Evolutionary conservation across 164 flowering plant species (phyloP).

Genomic region (Kingdonia uniflora): DNA sequence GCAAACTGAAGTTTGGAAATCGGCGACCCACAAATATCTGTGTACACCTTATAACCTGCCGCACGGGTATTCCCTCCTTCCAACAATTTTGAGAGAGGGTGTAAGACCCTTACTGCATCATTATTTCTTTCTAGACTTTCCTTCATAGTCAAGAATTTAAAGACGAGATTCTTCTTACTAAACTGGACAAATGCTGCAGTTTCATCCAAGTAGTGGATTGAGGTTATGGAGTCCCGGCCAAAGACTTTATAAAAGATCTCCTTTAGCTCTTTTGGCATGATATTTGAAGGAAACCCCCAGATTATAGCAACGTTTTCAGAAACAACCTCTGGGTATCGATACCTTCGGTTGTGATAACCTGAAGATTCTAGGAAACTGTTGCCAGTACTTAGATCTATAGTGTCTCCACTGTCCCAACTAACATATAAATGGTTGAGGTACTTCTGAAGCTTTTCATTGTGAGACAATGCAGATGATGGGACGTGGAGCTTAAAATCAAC

Average conservation of each 20-base stretch:
- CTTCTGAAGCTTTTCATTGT: constrained; percentile 43
- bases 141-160: constrained; percentile 51
- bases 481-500: constrained; percentile 36
- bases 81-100: constrained; percentile 59
- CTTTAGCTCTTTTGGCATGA: constrained; percentile 44
- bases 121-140: constrained; percentile 36
- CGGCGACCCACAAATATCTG: constrained; percentile 63
- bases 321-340: constrained; percentile 20
- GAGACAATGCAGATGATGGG: constrained; percentile 18
- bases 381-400: constrained; percentile 60
- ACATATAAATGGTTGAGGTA: constrained; percentile 64
- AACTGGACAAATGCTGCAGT: constrained; percentile 77
- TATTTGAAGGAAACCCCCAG: constrained; percentile 65
- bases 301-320: constrained; percentile 46
- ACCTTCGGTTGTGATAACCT: constrained; percentile 7
- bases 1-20: constrained; percentile 47
- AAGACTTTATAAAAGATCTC: constrained; percentile 52
- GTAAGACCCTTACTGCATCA: constrained; percentile 55
- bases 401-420: constrained; percentile 57
- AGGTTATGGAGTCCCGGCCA: constrained; percentile 43
- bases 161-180: constrained; percentile 43
- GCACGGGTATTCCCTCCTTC: constrained; percentile 60
- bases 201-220: constrained; percentile 57
- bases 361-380: constrained; percentile 18
- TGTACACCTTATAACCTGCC: constrained; percentile 60